Evolutionary conservation across 2,329 filamentous ascomycete genomes (phyloP).

Genomic region (Hymenoscyphus occultus): DNA sequence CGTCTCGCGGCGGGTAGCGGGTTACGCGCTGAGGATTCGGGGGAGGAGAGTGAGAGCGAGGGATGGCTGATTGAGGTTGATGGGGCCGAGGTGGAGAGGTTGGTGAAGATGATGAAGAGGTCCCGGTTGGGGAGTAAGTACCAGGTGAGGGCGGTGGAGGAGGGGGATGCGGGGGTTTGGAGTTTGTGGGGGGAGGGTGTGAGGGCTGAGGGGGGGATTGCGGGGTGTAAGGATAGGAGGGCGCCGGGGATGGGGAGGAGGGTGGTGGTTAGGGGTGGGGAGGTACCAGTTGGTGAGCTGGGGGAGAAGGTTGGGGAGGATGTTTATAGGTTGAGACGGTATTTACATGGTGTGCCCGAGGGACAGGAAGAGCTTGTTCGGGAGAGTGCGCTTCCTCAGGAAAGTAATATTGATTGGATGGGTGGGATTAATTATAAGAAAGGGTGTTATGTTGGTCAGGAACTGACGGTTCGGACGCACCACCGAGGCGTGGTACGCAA

Average conservation of each 20-base stretch:
- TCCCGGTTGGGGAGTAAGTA: conserved; percentile 87
- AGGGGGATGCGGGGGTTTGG: conserved; percentile 67
- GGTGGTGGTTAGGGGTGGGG: conserved; percentile 40
- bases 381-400: conserved; percentile 75
- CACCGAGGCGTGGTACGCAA: conserved; percentile 93
- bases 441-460: conserved; percentile 95
- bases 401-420: conserved; percentile 85
- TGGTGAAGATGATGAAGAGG: conserved; percentile 73
- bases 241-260: conserved; percentile 56
- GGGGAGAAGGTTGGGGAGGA: conserved; percentile 47
- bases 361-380: conserved; percentile 74
- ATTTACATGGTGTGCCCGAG: conserved; percentile 78
- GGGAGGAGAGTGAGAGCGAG: conserved; percentile 18
- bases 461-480: conserved; percentile 91
- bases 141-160: conserved; percentile 65
- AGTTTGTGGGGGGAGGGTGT: conserved; percentile 58
- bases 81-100: conserved; percentile 55
- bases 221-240: conserved; percentile 45
- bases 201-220: conserved; percentile 25
- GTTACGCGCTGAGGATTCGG: background rate
- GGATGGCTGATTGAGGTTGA: conserved; percentile 81
- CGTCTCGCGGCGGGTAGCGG: conserved; percentile 37
- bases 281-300: conserved; percentile 36
- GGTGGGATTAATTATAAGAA: conserved; percentile 88
- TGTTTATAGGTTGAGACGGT: conserved; percentile 72